A percentile compares a stretch with the other conserved stretches of the same genome.
These are phyloP conservation scores for Botryotinia narcissicola DNA, from an alignment of 2,329 filamentous ascomycete species.

Conservation along the genomic window DNA sequence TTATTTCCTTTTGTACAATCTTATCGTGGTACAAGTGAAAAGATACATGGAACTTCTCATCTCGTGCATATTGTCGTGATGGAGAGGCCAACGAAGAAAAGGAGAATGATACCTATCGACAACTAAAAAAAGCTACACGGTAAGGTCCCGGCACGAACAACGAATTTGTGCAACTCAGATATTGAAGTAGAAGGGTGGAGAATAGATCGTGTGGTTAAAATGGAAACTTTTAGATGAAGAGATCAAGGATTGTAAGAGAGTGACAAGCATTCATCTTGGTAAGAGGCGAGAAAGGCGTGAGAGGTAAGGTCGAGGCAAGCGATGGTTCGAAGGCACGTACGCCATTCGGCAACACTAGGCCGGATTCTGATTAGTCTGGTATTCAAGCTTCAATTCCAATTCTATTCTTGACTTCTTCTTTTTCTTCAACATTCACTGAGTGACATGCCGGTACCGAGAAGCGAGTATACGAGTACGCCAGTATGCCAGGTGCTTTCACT, in stretches of 20 bases:
- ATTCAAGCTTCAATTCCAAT: neutral
- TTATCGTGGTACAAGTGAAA: neutral
- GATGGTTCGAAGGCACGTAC: neutral
- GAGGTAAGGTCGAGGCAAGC: neutral
- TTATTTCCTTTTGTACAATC: constrained; percentile 1
- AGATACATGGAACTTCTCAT: neutral
- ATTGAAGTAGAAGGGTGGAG: neutral
- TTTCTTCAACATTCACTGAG: neutral
- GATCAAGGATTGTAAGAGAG: neutral
- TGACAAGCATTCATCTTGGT: neutral
- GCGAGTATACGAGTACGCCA: neutral
- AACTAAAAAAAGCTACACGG: neutral
- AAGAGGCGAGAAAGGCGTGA: neutral
- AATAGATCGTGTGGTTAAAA: neutral
- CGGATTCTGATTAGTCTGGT: neutral
- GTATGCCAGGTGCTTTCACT: neutral
- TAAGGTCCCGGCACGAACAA: neutral
- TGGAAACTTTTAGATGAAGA: neutral
- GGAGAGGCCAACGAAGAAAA: neutral
- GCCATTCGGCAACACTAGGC: neutral
- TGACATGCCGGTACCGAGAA: neutral
- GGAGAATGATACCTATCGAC: neutral
- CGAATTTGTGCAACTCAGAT: neutral
- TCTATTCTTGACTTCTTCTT: constrained; percentile 9
- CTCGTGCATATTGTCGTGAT: neutral